Percentiles rank a stretch among this genome's conserved stretches.
Evolutionary conservation across 2,329 filamentous ascomycete species (phyloP).

Genomic region (Ustilaginoidea virens): DNA sequence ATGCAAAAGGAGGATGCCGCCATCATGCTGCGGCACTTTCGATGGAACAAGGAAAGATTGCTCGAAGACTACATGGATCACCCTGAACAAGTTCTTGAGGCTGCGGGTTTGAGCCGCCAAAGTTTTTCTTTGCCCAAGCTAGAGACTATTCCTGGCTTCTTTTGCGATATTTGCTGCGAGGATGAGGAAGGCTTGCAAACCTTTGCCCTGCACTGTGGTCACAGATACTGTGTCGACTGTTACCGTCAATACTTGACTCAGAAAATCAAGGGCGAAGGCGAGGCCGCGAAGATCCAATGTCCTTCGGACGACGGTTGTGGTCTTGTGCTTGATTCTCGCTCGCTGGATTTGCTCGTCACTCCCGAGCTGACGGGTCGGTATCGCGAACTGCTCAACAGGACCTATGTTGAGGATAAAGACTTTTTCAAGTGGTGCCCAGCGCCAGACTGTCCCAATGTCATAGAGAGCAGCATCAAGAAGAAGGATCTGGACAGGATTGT

Average conservation of each 20-base stretch:
- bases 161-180: conserved; percentile 93
- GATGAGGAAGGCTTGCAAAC: conserved; percentile 63
- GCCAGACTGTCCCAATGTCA: conserved; percentile 87
- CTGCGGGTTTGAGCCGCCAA: conserved; percentile 61
- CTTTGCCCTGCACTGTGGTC: conserved; percentile 89
- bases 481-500: conserved; percentile 75
- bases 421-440: conserved; percentile 95
- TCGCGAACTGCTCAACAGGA: conserved; percentile 72
- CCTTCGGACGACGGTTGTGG: conserved; percentile 77
- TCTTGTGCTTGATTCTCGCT: conserved; percentile 80
- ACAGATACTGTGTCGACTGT: conserved; percentile 85
- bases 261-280: conserved; percentile 91
- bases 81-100: conserved; percentile 63
- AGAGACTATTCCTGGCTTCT: conserved; percentile 58
- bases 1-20: conserved; percentile 80
- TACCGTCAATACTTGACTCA: conserved; percentile 82
- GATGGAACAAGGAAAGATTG: conserved; percentile 92
- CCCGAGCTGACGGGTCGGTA: conserved; percentile 49
- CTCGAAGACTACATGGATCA: conserved; percentile 96
- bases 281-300: conserved; percentile 88
- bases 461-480: conserved; percentile 79
- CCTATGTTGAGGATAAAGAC: conserved; percentile 94
- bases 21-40: conserved; percentile 73
- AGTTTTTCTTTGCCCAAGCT: conserved; percentile 49
- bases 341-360: conserved; percentile 61